Evolutionary conservation across 1,139 yeast species (phyloP).

Genomic region (Pichia inconspicua): DNA sequence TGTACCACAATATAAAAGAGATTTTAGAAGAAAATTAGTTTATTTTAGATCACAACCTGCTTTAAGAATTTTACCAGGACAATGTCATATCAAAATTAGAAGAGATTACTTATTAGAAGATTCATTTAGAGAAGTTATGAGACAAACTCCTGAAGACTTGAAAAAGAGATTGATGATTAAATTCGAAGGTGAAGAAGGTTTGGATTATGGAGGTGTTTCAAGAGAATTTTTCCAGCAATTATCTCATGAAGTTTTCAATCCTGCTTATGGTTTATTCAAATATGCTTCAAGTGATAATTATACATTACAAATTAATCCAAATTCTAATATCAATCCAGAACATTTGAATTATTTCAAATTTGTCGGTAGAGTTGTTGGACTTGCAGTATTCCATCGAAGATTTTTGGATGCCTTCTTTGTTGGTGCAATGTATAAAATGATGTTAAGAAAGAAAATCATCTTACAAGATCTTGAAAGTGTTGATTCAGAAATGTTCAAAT

Average conservation of each 20-base stretch:
- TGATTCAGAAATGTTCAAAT: constrained; percentile 92
- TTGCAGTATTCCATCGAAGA: constrained; percentile 96
- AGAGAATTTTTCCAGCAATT: constrained; percentile 93
- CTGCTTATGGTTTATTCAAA: constrained; percentile 93
- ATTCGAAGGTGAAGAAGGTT: constrained; percentile 98
- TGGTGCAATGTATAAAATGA: constrained; percentile 97
- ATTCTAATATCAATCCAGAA: constrained; percentile 96
- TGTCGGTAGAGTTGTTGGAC: constrained; percentile 95
- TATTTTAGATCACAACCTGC: constrained; percentile 99
- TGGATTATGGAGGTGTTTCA: constrained; percentile 98
- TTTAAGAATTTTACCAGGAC: constrained; percentile 92
- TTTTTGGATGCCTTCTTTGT: constrained; percentile 97
- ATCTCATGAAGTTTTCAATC: constrained; percentile 98
- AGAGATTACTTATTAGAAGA: constrained; percentile 96
- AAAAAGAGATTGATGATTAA: constrained; percentile 96
- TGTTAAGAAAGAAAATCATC: constrained; percentile 88
- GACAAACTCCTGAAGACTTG: constrained; percentile 96
- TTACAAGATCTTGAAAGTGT: constrained; percentile 98
- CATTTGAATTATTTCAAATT: constrained; percentile 96
- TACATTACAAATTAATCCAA: constrained; percentile 94
- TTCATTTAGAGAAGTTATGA: constrained; percentile 95
- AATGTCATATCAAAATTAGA: constrained; percentile 95
- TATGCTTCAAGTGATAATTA: constrained; percentile 97
- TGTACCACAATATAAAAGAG: constrained; percentile 98
- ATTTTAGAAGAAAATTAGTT: constrained; percentile 92